phyloP scores from a whole-genome alignment of 495 filamentous ascomycete species.

The Talaromyces ruber region DNA sequence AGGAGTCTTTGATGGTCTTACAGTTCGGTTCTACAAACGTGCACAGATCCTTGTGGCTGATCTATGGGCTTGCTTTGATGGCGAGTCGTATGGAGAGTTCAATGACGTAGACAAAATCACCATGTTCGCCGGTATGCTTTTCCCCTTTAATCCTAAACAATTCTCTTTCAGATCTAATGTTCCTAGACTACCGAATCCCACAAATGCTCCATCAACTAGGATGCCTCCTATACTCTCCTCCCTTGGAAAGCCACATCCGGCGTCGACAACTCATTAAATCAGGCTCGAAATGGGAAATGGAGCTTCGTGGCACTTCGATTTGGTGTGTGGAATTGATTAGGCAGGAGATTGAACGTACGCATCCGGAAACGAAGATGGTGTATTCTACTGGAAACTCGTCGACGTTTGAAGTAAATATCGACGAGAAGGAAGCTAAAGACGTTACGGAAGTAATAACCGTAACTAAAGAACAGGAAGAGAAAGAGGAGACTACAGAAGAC shows the following conservation, averaged over 20 bases:
- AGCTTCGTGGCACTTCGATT: conserved; percentile 81
- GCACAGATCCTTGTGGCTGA: conserved; percentile 96
- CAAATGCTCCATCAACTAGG: conserved; percentile 84
- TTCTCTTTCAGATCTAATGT: neutral
- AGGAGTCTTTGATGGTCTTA: conserved; percentile 58
- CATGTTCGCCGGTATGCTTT: conserved; percentile 70
- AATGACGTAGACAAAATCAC: conserved; percentile 89
- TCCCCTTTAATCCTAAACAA: neutral
- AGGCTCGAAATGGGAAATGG: conserved; percentile 76
- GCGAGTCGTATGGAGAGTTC: conserved; percentile 71
- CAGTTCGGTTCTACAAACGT: conserved; percentile 78
- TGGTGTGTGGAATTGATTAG: conserved; percentile 90
- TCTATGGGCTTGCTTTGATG: conserved; percentile 89
- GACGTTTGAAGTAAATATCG: neutral
- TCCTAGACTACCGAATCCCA: conserved; percentile 82
- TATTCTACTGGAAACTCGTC: neutral
- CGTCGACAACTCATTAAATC: conserved; percentile 52
- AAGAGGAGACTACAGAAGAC: neutral
- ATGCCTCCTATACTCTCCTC: conserved; percentile 74
- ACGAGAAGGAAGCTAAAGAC: neutral
- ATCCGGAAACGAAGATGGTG: conserved; percentile 49
- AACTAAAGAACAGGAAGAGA: neutral
- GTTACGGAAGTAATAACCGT: neutral
- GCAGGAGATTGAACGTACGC: conserved; percentile 64
- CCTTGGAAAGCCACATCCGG: conserved; percentile 61